Evolutionary conservation across 345 rosid species (phyloP).

Genomic region (Cochlearia excelsa): DNA sequence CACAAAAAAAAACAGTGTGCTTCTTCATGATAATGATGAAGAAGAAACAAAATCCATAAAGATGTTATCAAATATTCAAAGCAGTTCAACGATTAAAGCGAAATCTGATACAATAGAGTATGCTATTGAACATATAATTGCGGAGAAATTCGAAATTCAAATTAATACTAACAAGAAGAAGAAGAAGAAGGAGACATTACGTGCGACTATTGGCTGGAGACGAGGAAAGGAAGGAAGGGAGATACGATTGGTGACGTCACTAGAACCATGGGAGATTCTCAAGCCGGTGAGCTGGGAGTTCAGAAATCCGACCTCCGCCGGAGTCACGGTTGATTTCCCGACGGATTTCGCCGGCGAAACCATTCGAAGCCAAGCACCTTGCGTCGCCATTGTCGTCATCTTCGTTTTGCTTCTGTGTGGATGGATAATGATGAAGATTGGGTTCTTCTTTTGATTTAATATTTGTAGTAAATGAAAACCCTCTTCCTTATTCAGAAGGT

Average conservation of each 20-base stretch:
- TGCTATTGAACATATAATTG: background rate
- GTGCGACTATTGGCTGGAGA: conserved; percentile 68
- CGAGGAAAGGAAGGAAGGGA: conserved; percentile 43
- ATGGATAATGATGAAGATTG: background rate
- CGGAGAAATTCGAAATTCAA: conserved; percentile 1
- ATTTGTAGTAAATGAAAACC: background rate
- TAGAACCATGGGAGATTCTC: conserved; percentile 42
- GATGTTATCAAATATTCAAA: too few relatives aligned
- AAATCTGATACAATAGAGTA: background rate
- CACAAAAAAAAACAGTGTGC: background rate
- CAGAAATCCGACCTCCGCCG: conserved; percentile 50
- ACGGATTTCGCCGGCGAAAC: conserved; percentile 30
- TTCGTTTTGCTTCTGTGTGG: background rate
- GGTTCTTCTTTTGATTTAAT: background rate
- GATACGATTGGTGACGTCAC: conserved; percentile 30
- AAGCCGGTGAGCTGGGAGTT: conserved; percentile 68
- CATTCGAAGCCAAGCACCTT: conserved; percentile 32
- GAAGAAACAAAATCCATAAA: background rate
- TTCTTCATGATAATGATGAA: background rate
- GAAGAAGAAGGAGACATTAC: conserved; percentile 36
- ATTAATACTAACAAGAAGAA: background rate
- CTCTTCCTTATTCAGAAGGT: background rate
- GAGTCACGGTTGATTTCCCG: conserved; percentile 5
- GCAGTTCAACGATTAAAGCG: too few relatives aligned
- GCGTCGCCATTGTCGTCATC: conserved; percentile 43